phyloP scores from a whole-genome alignment of 305 asterid species.

The Fraxinus greggii region DNA sequence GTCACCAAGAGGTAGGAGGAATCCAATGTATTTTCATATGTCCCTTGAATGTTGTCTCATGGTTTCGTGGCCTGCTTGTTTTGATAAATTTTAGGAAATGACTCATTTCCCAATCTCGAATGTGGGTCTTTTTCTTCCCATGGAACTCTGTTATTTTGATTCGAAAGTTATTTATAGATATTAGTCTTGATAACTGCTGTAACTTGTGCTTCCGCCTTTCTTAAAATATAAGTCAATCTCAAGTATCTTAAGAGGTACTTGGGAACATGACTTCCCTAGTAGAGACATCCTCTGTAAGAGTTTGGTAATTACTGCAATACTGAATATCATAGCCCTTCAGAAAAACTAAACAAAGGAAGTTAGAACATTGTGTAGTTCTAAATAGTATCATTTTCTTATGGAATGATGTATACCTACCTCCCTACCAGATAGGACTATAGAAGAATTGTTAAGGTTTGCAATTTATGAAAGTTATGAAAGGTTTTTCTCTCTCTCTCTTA shows the following conservation, averaged over 20 bases:
- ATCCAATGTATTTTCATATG: conserved; percentile 8
- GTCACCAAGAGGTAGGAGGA: conserved; percentile 88
- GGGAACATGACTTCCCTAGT: not conserved
- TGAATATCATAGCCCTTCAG: not conserved
- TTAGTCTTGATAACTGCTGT: not conserved
- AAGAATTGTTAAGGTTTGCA: not conserved
- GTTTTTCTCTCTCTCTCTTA: not conserved
- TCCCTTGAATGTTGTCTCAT: not conserved
- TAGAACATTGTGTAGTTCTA: not conserved
- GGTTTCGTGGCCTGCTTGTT: not conserved
- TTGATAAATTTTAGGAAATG: not conserved
- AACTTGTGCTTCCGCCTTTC: not conserved
- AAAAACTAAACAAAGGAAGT: not conserved
- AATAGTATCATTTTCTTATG: not conserved
- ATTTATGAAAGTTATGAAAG: not conserved
- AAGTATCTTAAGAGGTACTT: not conserved
- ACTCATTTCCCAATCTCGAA: not conserved
- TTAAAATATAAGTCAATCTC: not conserved
- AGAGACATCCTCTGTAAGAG: not conserved
- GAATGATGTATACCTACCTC: not conserved
- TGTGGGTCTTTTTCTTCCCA: not conserved
- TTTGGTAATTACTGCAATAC: not conserved
- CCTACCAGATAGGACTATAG: not conserved
- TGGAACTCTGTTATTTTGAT: not conserved
- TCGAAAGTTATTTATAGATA: not conserved